Evolutionary conservation across 805 yeast genomes (phyloP).

Genomic region (Kurtzmaniella fragi): DNA sequence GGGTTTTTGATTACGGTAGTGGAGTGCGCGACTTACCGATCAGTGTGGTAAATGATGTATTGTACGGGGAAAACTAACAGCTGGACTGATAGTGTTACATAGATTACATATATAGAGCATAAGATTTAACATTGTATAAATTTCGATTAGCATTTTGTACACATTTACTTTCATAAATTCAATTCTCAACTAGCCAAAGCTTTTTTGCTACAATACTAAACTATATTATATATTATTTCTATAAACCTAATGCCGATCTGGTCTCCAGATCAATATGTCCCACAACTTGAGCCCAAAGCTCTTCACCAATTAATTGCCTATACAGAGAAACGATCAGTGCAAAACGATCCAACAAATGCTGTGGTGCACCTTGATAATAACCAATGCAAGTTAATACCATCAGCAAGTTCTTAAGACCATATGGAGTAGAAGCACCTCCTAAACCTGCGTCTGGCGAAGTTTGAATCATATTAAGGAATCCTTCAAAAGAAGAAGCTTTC

Average conservation of each 20-base stretch:
- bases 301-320: conserved; percentile 42
- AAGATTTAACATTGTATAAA: no score
- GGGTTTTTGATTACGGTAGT: conserved; percentile 35
- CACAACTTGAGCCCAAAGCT: conserved; percentile 28
- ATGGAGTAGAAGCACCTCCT: conserved; percentile 39
- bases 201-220: no score
- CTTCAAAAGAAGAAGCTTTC: conserved; percentile 81
- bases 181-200: no score
- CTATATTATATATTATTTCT: no score
- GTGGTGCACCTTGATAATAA: conserved; percentile 47
- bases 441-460: conserved; percentile 61
- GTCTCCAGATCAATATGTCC: conserved; percentile 27
- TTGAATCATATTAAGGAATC: conserved; percentile 68
- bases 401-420: conserved; percentile 44
- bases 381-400: conserved; percentile 58
- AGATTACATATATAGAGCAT: background rate
- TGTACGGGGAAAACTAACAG: conserved; percentile 35
- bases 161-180: no score
- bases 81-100: background rate
- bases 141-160: no score
- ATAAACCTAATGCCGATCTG: conserved; percentile 15
- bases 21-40: conserved; percentile 88
- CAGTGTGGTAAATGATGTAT: conserved; percentile 57
- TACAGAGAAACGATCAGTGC: conserved; percentile 42
- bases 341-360: conserved; percentile 39